Evolutionary conservation across 768 basidiomycete species (phyloP), one percentile per base, ranked within the genome.

Genomic region (Rhizopogon roseolus): DNA sequence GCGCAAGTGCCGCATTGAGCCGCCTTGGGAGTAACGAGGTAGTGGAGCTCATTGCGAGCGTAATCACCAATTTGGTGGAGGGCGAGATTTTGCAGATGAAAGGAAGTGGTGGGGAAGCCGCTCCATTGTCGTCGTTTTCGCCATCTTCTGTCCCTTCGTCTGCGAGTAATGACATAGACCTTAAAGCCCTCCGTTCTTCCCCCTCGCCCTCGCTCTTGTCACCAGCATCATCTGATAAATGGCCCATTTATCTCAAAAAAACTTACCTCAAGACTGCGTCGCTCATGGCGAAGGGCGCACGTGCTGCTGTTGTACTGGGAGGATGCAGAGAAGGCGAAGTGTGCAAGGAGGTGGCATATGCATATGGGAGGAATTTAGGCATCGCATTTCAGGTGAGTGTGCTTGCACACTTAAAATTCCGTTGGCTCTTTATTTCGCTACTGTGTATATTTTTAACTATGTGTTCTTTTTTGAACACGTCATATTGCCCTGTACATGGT

Each of bases 21-120:
- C 80, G 94, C 9, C 78, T 99, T 6, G 95, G 94, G 5, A 85
- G 86, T 55, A 77, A 72, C 61, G 92, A 98, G 65, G 95, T 96
- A 50, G 92, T 98, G 49, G 97, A 99, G 68, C 79, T 98, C 54
- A 82, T 98, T 43, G 84, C 93, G 4, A 88, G 85, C 63, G 92
- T 98, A 54, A 89, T 99, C 52, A 85, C 92, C 2, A 98, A 98
- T 65, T 77, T 96, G 38, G 95, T 95, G n/a, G 96, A 98, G 67
- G 97, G 96, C 34, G 93, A 98, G 73, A 87, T 98, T 41, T 71
- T 97, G 72, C 88, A 90, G 71, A 82, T 85, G 79, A 62, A 55
- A 7, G 64, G 51, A 16, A 42, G 9, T 40, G 49, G 60, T 1
- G 38, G 64, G 55, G 14, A 41, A 29, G 34, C 19, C 5, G 50